Conservation (phyloP, 192 early-diverging fungal genomes). For the Entomortierella lignicola region DNA sequence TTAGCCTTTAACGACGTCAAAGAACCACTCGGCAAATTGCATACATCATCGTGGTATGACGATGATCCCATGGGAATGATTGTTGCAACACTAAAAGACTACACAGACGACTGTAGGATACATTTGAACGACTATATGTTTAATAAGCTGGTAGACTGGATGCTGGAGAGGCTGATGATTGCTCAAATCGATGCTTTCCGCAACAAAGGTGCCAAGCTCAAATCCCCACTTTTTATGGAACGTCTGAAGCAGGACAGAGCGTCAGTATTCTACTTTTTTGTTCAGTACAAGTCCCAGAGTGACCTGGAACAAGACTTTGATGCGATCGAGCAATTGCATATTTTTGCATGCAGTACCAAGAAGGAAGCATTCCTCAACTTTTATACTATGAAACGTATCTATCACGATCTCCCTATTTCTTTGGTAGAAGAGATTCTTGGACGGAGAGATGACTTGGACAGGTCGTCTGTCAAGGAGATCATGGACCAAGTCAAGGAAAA, state of each 20-base stretch:
- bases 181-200: constrained; percentile 87
- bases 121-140: constrained; percentile 93
- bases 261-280: constrained; percentile 82
- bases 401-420: constrained; percentile 90
- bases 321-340: constrained; percentile 83
- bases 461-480: constrained; percentile 83
- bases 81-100: constrained; percentile 95
- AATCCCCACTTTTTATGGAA: constrained; percentile 72
- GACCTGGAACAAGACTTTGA: constrained; percentile 86
- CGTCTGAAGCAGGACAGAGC: constrained; percentile 83
- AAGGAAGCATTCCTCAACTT: constrained; percentile 92
- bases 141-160: constrained; percentile 85
- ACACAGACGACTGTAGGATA: constrained; percentile 86
- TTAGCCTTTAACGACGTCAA: constrained; percentile 87
- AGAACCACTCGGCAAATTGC: constrained; percentile 79
- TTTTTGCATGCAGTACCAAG: constrained; percentile 83
- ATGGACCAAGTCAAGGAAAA: constrained; percentile 85
- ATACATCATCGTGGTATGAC: constrained; percentile 92
- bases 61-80: constrained; percentile 87
- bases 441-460: constrained; percentile 93
- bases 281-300: constrained; percentile 72
- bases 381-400: constrained; percentile 88
- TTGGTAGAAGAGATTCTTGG: constrained; percentile 92
- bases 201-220: constrained; percentile 82
- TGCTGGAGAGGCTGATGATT: constrained; percentile 87